Evolutionary conservation across 257 asterid genomes (phyloP), one percentile per base, ranked within the genome.

Genomic region (Plantago ovata): DNA sequence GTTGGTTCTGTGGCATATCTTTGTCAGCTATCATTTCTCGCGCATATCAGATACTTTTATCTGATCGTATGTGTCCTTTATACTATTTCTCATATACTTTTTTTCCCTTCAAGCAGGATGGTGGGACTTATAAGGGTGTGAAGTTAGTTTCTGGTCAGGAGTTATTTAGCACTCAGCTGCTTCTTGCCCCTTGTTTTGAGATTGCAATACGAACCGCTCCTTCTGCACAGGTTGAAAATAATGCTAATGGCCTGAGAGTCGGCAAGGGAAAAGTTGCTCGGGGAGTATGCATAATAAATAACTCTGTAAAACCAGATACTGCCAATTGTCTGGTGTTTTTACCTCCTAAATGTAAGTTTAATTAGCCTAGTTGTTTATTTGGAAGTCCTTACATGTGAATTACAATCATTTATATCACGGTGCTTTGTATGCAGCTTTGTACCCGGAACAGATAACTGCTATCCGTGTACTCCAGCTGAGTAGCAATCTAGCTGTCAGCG

Each of bases 91-190:
- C 63, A 56, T 39, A 46, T 61, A 16, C 49, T 36, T 18, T 28
- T 75, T 76, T 68, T 38, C 50, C 15, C 7, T 45, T 64, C 43
- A 74, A 56, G 69, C 89, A 92, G 95, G 87, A 65, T 44, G 62
- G 51, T 58, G 77, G 79, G 69, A 69, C 65, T 46, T 88, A 80
- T 65, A 81, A 75, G 73, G 98, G 98, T 54, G 81, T 92, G 55
- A 82, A 79, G 72, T 77, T 92, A 79, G 82, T 48, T 69, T 85
- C 95, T 61, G 98, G 96, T 69, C 98, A 92, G 77, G 95, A 88
- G 75, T 65, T 92, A 71, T 74, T 78, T 82, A 77, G 98, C 82
- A 67, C 79, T 58, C 75, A 80, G 65, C 78, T 88, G 72, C 75
- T 88, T 62, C 77, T 88, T 70, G 86, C 84, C 71, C 91, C 98